Evolutionary conservation across 2,329 filamentous ascomycete species (phyloP).

Genomic region (Daldinia sp.): DNA sequence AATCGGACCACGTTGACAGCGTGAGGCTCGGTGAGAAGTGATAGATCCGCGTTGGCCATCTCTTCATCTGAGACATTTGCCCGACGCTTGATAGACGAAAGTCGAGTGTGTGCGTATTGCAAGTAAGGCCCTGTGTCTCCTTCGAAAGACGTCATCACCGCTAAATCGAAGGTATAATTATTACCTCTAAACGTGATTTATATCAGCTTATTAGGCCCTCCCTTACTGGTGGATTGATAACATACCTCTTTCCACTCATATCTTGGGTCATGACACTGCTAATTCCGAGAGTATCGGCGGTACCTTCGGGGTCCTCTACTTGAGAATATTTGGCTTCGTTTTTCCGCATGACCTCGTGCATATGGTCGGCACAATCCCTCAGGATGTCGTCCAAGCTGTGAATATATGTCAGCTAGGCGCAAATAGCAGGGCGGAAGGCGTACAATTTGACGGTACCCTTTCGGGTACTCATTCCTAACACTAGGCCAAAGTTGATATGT

Average conservation of each 20-base stretch:
- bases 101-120: conserved; percentile 73
- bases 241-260: conserved; percentile 90
- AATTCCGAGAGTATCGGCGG: conserved; percentile 90
- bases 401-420: conserved; percentile 9
- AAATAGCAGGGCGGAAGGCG: background rate
- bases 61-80: conserved; percentile 46
- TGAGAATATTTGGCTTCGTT: conserved; percentile 92
- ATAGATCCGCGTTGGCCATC: conserved; percentile 39
- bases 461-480: conserved; percentile 74
- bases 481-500: conserved; percentile 80
- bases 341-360: conserved; percentile 96
- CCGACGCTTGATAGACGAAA: conserved; percentile 57
- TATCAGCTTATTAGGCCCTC: conserved; percentile 46
- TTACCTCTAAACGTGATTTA: conserved; percentile 53
- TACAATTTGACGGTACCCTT: conserved; percentile 69
- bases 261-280: conserved; percentile 98
- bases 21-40: conserved; percentile 68
- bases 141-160: conserved; percentile 76
- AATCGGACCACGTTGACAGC: conserved; percentile 70
- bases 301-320: conserved; percentile 81
- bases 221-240: conserved; percentile 3
- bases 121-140: conserved; percentile 78
- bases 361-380: conserved; percentile 84
- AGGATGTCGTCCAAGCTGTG: conserved; percentile 68
- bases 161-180: conserved; percentile 71